Evolutionary conservation across 306 rosid species (phyloP), one percentile per base, ranked within the genome.

Genomic region (Clitoria ternatea): DNA sequence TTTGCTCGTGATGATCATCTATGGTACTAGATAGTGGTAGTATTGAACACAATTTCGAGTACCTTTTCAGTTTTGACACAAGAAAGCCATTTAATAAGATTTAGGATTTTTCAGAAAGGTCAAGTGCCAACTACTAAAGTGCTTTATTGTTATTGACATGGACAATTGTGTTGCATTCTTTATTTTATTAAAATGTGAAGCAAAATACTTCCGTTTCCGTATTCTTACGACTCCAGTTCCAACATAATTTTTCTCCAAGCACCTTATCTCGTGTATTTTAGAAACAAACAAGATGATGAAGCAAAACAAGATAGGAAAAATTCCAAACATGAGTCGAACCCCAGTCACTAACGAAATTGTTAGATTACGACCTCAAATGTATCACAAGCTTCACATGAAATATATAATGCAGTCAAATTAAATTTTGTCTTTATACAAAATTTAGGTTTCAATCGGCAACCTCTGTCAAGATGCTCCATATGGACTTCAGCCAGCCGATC

Each of bases 351-450:
- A 52, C 7, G 18, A 65, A 66, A 32, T n/a, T 66, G 68, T 79
- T 79, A 90, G 60, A 86, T 71, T 32, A 92, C 89, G 49, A 92
- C 76, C 82, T 89, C 98, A 48, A 92, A 87, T 75, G 91, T 82
- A 42, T 75, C 82, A 69, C 98, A 92, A 50, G 71, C 86, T 33
- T 71, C 68, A 74, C 98, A 87, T 53, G 82, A 61, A 80, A 89
- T 72, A 77, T 92, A 89, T 47, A 92, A 60, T 26, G 96, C 96
- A 56, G 90, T 92, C 76, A 92, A 82, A 73, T 64, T 83, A 80
- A 92, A 92, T 76, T 76, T 81, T 32, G 88, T 78, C 84, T 83
- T 79, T 2, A 87, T 5, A 81, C 92, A 76, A 72, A 92, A 92
- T 53, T 8, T 75, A 43, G 97, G 97, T 63, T 74, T 89, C 85